A percentile compares a stretch with the other conserved stretches of the same genome.
phyloP scores from a whole-genome alignment of 768 basidiomycete genomes.

The Hydnum rufescens region DNA sequence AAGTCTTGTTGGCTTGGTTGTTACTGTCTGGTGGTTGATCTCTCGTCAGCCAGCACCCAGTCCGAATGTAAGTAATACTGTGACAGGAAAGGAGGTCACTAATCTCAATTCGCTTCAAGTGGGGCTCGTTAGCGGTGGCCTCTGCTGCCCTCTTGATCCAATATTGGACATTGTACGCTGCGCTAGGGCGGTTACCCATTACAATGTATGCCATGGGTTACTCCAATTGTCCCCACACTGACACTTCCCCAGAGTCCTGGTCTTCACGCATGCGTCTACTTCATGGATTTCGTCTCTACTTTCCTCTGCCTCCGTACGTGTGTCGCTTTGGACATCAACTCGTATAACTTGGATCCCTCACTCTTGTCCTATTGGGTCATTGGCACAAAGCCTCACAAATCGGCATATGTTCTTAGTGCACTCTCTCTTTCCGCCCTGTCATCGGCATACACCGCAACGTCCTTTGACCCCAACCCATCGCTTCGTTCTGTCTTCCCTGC shows the following conservation, averaged over 20 bases:
- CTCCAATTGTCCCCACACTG: background rate
- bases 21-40: background rate
- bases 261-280: background rate
- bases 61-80: background rate
- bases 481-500: background rate
- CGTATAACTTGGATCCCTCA: background rate
- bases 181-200: background rate
- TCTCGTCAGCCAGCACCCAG: background rate
- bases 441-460: background rate
- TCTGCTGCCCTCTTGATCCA: background rate
- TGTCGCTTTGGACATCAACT: background rate
- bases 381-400: background rate
- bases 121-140: background rate
- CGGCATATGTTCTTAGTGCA: background rate
- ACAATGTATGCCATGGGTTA: background rate
- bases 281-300: background rate
- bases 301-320: background rate
- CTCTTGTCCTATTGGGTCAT: background rate
- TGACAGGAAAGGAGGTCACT: background rate
- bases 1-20: background rate
- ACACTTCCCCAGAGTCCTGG: background rate
- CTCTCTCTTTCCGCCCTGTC: background rate
- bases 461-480: background rate
- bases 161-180: background rate
- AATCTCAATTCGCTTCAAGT: background rate